A percentile compares a stretch with the other conserved stretches of the same genome.
Evolutionary conservation across 176 grass and related monocot species (phyloP).

Genomic region (Zoysia pacifica): DNA sequence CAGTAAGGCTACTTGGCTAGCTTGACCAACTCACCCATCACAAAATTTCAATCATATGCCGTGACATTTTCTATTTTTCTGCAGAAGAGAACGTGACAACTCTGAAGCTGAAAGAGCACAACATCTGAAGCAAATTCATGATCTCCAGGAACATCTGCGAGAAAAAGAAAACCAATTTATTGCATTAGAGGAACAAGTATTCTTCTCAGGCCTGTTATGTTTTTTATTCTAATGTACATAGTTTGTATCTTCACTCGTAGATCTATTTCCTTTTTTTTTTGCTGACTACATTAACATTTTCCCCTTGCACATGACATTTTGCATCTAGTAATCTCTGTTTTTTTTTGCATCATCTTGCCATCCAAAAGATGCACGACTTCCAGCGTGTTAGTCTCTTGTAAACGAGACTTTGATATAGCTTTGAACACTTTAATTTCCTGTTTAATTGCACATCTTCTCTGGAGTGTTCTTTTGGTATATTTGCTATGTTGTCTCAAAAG

Average conservation of each 20-base stretch:
- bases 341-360: not conserved
- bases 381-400: slow-evolving; percentile 7
- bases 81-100: slow-evolving; percentile 93
- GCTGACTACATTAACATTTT: not conserved
- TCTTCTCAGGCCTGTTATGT: slow-evolving; percentile 7
- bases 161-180: slow-evolving; percentile 89
- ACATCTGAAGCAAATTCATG: slow-evolving; percentile 86
- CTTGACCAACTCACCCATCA: not conserved
- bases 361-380: not conserved
- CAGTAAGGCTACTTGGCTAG: not conserved
- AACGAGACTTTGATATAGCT: not conserved
- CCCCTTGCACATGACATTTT: not conserved
- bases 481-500: not conserved
- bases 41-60: not conserved
- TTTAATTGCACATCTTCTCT: not conserved
- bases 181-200: slow-evolving; percentile 93
- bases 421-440: not conserved
- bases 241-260: not conserved
- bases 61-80: slow-evolving; percentile 35
- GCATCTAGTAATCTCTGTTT: not conserved
- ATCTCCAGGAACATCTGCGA: slow-evolving; percentile 77
- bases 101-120: slow-evolving; percentile 89
- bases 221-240: slow-evolving; percentile 34
- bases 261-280: not conserved
- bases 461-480: not conserved